A percentile compares a stretch with the other conserved stretches of the same genome.
Conservation (phyloP, 2,329 filamentous ascomycete genomes). For the Aspergillus texensis region DNA sequence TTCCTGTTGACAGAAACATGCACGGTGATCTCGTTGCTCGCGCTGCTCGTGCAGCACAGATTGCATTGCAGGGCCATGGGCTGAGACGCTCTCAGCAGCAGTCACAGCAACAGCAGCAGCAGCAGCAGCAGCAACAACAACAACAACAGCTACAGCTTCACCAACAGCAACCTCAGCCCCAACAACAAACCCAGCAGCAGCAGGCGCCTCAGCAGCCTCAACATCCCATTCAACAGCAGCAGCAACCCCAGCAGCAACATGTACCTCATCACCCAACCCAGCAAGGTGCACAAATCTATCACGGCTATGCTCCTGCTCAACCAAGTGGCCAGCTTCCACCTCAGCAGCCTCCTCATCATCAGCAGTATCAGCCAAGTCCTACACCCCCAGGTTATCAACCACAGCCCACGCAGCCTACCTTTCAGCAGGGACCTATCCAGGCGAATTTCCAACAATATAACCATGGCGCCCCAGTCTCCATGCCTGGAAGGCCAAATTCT, state of each 20-base stretch:
- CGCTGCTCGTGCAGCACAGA: constrained; percentile 51
- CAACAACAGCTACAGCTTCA: constrained; percentile 21
- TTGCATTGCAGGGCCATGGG: constrained; percentile 49
- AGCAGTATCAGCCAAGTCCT: constrained; percentile 39
- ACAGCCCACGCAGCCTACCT: constrained; percentile 34
- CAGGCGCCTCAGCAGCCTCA: constrained; percentile 29
- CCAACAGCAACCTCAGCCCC: constrained; percentile 21
- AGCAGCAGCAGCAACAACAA: constrained; percentile 33
- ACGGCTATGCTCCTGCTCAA: constrained; percentile 39
- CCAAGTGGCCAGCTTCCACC: constrained; percentile 27
- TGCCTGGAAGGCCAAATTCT: constrained; percentile 35
- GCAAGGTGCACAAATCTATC: constrained; percentile 35
- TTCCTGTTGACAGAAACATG: constrained; percentile 44
- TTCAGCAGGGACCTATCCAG: constrained; percentile 45
- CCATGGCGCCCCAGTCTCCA: constrained; percentile 34
- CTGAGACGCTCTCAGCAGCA: constrained; percentile 40
- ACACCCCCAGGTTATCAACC: constrained; percentile 41
- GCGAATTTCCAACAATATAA: constrained; percentile 46
- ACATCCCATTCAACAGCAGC: constrained; percentile 23
- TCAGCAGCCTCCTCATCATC: constrained; percentile 27
- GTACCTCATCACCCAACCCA: constrained; percentile 27
- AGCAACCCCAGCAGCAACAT: constrained; percentile 25
- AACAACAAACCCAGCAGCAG: constrained; percentile 24
- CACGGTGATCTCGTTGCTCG: constrained; percentile 51
- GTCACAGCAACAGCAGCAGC: constrained; percentile 33